phyloP scores from a whole-genome alignment of 2,329 filamentous ascomycete species.

The Fusarium vanettenii region DNA sequence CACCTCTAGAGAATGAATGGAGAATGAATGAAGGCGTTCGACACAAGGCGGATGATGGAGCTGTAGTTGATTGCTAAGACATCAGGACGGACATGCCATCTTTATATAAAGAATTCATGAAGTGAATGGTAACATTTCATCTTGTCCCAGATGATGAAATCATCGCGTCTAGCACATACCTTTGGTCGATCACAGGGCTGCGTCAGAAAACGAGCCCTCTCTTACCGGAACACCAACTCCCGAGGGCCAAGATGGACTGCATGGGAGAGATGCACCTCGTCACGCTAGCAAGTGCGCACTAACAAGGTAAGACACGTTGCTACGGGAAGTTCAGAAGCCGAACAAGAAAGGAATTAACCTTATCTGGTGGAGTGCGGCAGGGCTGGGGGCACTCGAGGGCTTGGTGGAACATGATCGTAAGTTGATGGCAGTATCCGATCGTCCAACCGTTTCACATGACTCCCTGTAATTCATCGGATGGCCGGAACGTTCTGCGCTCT shows the following conservation, averaged over 20 bases:
- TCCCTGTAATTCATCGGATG: background rate
- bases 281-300: background rate
- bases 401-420: background rate
- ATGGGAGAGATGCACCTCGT: background rate
- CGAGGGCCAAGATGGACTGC: background rate
- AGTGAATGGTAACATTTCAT: background rate
- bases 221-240: slow-evolving; percentile 21
- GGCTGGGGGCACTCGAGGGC: background rate
- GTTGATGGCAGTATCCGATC: background rate
- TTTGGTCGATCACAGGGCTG: slow-evolving; percentile 1
- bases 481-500: background rate
- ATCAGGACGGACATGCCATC: background rate
- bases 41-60: background rate
- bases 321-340: background rate
- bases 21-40: slow-evolving; percentile 27
- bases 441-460: background rate
- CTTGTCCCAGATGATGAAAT: background rate
- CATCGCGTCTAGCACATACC: background rate
- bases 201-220: slow-evolving; percentile 7
- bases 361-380: background rate
- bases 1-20: slow-evolving; percentile 36
- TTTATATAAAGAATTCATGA: slow-evolving; percentile 7
- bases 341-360: slow-evolving; percentile 1
- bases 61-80: background rate
- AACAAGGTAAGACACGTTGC: background rate